Conservation (phyloP, 2,329 filamentous ascomycete species). For the Cladosporium sp. region DNA sequence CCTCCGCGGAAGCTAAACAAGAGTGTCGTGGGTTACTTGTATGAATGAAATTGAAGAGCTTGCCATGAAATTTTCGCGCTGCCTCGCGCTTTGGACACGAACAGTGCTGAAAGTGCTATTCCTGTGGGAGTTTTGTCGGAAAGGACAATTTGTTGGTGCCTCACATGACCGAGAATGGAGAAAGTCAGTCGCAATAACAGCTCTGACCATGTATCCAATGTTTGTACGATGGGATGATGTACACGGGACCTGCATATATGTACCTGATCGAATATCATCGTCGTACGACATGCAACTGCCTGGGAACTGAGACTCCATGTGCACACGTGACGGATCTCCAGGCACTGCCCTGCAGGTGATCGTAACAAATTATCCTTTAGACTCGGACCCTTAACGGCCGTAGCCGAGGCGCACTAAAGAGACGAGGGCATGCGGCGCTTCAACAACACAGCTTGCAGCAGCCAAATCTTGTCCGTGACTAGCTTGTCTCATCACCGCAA, state of each 20-base stretch:
- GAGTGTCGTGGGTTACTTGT: slow-evolving; percentile 13
- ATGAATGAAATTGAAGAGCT: slow-evolving; percentile 2
- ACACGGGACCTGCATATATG: background rate
- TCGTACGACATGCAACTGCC: background rate
- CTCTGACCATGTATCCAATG: background rate
- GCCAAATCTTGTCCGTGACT: slow-evolving; percentile 7
- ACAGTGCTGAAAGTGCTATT: background rate
- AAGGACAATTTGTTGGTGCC: background rate
- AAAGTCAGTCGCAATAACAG: background rate
- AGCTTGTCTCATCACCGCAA: background rate
- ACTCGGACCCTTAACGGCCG: background rate
- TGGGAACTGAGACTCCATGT: background rate
- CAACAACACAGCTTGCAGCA: slow-evolving; percentile 7
- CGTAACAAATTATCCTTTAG: background rate
- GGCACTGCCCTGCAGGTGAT: background rate
- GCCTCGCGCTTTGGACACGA: background rate
- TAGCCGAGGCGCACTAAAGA: background rate
- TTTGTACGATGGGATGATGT: background rate
- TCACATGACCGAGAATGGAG: background rate
- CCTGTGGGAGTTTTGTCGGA: background rate
- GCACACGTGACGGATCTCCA: background rate
- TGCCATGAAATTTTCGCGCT: too few species aligned
- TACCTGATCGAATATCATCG: background rate
- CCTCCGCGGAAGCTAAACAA: slow-evolving; percentile 17
- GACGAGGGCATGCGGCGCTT: background rate